Conservation (phyloP, 1,284 basidiomycete species). For the Tilletia caries region DNA sequence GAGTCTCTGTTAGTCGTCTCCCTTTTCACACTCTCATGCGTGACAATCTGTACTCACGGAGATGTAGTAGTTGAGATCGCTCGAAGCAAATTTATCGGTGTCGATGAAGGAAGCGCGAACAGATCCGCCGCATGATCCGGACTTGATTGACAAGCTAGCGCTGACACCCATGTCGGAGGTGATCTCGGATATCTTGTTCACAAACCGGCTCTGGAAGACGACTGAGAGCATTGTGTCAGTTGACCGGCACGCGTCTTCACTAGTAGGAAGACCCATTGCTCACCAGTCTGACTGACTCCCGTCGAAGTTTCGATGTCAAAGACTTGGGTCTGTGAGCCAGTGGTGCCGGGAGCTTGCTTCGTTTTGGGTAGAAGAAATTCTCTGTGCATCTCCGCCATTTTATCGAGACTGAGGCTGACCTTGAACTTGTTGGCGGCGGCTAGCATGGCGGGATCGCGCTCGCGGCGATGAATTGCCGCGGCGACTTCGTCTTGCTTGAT, state of each 20-base stretch:
- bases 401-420: neutral
- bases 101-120: slow-evolving; percentile 10
- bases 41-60: no score
- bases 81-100: slow-evolving; percentile 10
- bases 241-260: no score
- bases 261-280: no score
- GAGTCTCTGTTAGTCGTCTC: no score
- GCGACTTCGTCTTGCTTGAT: slow-evolving; percentile 3
- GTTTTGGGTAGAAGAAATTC: neutral
- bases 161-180: slow-evolving; percentile 11
- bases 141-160: slow-evolving; percentile 8
- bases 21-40: no score
- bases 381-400: slow-evolving; percentile 14
- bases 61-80: slow-evolving; percentile 14
- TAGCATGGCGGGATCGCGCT: slow-evolving; percentile 8
- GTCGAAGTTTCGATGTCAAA: slow-evolving; percentile 14
- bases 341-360: neutral
- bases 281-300: slow-evolving; percentile 15
- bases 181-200: slow-evolving; percentile 9
- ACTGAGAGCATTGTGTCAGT: no score
- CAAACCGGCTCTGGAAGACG: slow-evolving; percentile 3
- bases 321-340: neutral
- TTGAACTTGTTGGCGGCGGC: slow-evolving; percentile 15
- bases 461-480: neutral
- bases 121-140: slow-evolving; percentile 7